Evolutionary conservation across 192 early-diverging fungal species (phyloP), one percentile per base, ranked within the genome.

Genomic region (Helicostylum pulchrum): DNA sequence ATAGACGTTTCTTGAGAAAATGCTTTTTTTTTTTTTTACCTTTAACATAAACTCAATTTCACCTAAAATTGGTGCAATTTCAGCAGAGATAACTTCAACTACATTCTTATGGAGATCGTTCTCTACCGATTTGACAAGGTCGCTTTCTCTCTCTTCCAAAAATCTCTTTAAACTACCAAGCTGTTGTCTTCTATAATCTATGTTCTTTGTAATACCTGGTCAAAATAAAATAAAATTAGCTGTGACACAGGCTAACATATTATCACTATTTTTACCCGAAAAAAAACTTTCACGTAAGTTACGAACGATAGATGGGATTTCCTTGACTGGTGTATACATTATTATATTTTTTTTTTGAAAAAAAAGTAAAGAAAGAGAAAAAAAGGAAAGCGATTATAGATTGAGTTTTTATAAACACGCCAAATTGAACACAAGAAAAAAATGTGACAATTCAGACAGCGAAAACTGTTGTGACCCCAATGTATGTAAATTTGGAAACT

Each of bases 21-120:
- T 14, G 2, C 26, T 26, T 19, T 14, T 48, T 17, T 48, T 48
- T 19, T 19, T 48, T 17, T 19, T 48, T 48, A 59, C 57, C 36
- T 59, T 59, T 23, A 59, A 21, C 57, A 59, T 59, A 26, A 23
- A 59, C 12, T 59, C 42, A 23, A 20, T 43, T 26, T 59, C 57
- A 44, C 39, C 57, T 23, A 59, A 23, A 10, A 59, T 21, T 19
- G 57, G 57, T 21, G 57, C 57, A 2, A 59, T 59, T 45, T 59
- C 57, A 6, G 20, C 57, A 23, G 19, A 59, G 11, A 19, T 8
- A 1, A 42, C 20, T 26, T 59, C 57, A 6, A 45, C 6, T 44
- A 12, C 39, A 23, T 59, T 36, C 39, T 59, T 59, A 44, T 44
- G 42, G 12, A 59, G 57, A 15, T 59, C 57, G 12, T 59, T 45